Evolutionary conservation across 352 stramenopile species (phyloP).

Genomic region (Globisporangium megalacanthum): DNA sequence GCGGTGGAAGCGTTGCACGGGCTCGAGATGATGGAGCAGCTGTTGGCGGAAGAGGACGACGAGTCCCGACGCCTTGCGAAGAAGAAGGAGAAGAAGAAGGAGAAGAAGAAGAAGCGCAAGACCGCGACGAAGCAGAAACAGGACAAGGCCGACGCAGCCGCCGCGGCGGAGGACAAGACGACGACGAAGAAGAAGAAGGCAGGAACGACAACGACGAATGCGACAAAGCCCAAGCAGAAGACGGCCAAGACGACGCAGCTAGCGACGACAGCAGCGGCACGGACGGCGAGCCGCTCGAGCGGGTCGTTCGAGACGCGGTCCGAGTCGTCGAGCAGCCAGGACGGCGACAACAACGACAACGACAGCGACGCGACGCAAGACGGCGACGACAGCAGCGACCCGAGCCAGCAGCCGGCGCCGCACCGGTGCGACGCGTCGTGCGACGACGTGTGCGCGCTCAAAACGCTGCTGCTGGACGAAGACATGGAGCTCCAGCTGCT

Average conservation of each 20-base stretch:
- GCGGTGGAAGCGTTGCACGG: constrained; percentile 79
- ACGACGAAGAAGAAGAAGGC: constrained; percentile 13
- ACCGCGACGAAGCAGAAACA: constrained; percentile 70
- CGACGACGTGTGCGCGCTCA: constrained; percentile 40
- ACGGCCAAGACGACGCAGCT: constrained; percentile 15
- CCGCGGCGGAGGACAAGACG: constrained; percentile 22
- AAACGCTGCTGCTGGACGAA: constrained; percentile 57
- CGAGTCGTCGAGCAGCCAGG: constrained; percentile 23
- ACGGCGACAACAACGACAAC: constrained; percentile 17
- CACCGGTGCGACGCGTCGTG: constrained; percentile 52
- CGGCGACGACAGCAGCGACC: constrained; percentile 22
- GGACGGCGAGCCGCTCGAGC: constrained; percentile 13
- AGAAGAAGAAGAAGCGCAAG: constrained; percentile 89
- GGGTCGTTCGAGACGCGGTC: constrained; percentile 34
- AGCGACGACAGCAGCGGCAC: constrained; percentile 19
- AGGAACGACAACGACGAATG: not conserved
- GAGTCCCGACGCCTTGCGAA: constrained; percentile 66
- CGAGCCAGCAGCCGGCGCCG: constrained; percentile 11
- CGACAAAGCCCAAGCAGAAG: constrained; percentile 22
- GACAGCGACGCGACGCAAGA: constrained; percentile 31
- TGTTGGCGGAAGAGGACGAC: constrained; percentile 81
- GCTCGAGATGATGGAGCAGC: constrained; percentile 84
- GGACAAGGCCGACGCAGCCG: constrained; percentile 23
- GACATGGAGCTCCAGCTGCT: constrained; percentile 72
- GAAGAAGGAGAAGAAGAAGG: constrained; percentile 87